Evolutionary conservation across 139 green algal genomes (phyloP), one percentile per base, ranked within the genome.

Genomic region (Limnomonas spitsbergensis): DNA sequence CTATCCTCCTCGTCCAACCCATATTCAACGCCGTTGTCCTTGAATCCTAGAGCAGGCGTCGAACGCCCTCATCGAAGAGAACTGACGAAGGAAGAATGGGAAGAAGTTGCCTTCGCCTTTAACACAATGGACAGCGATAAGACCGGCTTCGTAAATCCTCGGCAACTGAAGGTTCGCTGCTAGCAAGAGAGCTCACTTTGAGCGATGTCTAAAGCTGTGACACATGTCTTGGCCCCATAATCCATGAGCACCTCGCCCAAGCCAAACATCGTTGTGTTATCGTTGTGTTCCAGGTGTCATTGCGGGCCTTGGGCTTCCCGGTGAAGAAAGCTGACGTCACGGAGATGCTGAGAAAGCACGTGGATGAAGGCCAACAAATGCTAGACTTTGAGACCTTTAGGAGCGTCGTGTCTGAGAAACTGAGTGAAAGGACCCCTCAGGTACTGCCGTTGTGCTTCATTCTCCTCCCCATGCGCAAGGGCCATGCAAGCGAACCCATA

Each of bases 251-350:
- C 47, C 47, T 29, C 47, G 14, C 20, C 47, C 47, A 20, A 29
- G 47, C 47, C 14, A 29, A 20, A 61, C 47, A 20, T 20, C 14
- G 47, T 72, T 37, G 6, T 7, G 29, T 20, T 72, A 24, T 72
- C 7, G 61, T 34, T n/a, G 36, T 20, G 32, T 56, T 78, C 9
- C 78, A 87, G 82, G 82, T 86, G 37, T 82, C 85, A 0, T 52
- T 90, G 3, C 66, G 80, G n/a, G 85, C 85, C 0, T 69, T 90
- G 31, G 85, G 85, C 24, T 90, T 90, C 38, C 75, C 69, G n/a
- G 80, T 84, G 0, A 84, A 86, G 40, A 90, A 88, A n/a, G 68
- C 80, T 7, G 85, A 90, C 32, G 85, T 90, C 2, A 1, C 34
- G 1, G 71, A 81, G 24, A 47, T 86, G 39, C 79, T 90, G 20